Evolutionary conservation across 768 basidiomycete species (phyloP).

Genomic region (Kwoniella mangroviensis): DNA sequence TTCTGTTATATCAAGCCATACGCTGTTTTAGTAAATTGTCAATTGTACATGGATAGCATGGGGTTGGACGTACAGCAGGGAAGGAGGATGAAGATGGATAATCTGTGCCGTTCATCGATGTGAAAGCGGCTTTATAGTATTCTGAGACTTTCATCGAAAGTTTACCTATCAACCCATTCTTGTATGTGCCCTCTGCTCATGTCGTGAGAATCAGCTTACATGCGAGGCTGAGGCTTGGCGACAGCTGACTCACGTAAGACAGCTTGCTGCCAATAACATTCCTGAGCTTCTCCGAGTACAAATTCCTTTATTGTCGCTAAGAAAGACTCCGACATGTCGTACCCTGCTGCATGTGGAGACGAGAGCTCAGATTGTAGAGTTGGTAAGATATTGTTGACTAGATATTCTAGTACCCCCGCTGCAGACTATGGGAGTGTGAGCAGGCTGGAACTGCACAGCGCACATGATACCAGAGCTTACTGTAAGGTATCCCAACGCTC

Average conservation of each 20-base stretch:
- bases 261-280: constrained; percentile 94
- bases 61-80: constrained; percentile 44
- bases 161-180: constrained; percentile 81
- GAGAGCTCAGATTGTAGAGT: constrained; percentile 44
- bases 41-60: background rate
- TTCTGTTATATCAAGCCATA: constrained; percentile 60
- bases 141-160: constrained; percentile 73
- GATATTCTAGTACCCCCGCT: constrained; percentile 51
- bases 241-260: constrained; percentile 66
- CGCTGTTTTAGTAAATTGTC: too few relatives aligned
- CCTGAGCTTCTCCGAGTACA: constrained; percentile 92
- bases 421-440: constrained; percentile 34
- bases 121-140: constrained; percentile 66
- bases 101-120: constrained; percentile 46
- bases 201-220: background rate
- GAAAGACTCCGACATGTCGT: constrained; percentile 71
- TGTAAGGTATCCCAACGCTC: constrained; percentile 63
- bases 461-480: constrained; percentile 21
- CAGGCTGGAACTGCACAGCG: too few relatives aligned
- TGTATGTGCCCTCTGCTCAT: constrained; percentile 65
- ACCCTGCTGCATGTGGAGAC: constrained; percentile 48
- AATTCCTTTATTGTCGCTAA: constrained; percentile 71
- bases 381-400: constrained; percentile 49
- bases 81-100: constrained; percentile 52
- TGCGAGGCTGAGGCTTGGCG: too few relatives aligned